Percentiles rank a stretch among this genome's conserved stretches.
phyloP scores from a whole-genome alignment of 345 rosid genomes.

The Arabis alpina region DNA sequence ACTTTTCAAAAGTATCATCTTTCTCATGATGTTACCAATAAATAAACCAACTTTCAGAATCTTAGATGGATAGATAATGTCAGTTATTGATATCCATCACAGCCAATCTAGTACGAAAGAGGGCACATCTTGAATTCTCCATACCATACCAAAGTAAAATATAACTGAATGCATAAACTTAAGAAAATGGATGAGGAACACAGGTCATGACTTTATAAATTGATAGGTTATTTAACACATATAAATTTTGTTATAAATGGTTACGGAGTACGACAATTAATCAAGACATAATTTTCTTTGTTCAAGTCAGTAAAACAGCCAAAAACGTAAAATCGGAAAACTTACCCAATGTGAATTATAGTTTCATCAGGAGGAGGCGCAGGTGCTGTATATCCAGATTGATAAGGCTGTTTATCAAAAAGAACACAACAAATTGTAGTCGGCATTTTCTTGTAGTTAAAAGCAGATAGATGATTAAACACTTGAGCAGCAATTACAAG shows the following conservation, averaged over 20 bases:
- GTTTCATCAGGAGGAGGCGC: slow-evolving; percentile 68
- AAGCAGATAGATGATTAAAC: background rate
- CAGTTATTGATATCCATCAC: slow-evolving; percentile 7
- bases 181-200: background rate
- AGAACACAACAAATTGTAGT: background rate
- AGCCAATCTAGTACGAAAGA: background rate
- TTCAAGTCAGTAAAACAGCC: background rate
- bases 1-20: background rate
- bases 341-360: slow-evolving; percentile 83
- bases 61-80: slow-evolving; percentile 7
- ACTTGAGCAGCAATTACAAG: slow-evolving; percentile 15
- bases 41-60: background rate
- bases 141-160: background rate
- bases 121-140: slow-evolving; percentile 6
- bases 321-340: slow-evolving; percentile 1
- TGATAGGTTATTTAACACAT: background rate
- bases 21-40: slow-evolving; percentile 11
- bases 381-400: slow-evolving; percentile 85
- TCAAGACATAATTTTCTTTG: slow-evolving; percentile 5
- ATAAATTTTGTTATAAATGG: background rate
- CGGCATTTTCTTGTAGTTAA: background rate
- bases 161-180: background rate
- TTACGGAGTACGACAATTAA: background rate
- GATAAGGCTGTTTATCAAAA: slow-evolving; percentile 61
- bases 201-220: too few relatives aligned